Percentiles rank a stretch among this genome's conserved stretches.
phyloP scores from a whole-genome alignment of 2,329 filamentous ascomycete species.

The Xylaria sp. region DNA sequence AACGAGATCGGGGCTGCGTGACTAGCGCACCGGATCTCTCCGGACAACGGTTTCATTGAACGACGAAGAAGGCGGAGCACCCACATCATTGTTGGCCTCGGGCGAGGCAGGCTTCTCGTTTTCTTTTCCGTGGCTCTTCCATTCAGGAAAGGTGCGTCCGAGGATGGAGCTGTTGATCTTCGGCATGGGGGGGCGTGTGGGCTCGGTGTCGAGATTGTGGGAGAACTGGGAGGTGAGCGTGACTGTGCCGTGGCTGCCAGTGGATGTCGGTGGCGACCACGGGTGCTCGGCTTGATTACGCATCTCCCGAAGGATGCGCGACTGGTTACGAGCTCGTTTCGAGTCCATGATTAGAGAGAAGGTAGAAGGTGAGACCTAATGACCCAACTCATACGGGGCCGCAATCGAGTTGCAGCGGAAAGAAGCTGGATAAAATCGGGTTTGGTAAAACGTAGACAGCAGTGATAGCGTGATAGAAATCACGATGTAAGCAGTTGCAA shows the following conservation, averaged over 20 bases:
- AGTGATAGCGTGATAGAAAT: neutral
- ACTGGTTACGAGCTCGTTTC: constrained; percentile 28
- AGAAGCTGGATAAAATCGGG: constrained; percentile 1
- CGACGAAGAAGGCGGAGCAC: constrained; percentile 1
- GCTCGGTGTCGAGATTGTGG: constrained; percentile 49
- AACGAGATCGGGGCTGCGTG: constrained; percentile 11
- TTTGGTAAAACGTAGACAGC: neutral
- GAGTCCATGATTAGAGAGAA: constrained; percentile 23
- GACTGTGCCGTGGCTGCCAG: constrained; percentile 52
- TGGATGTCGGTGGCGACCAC: constrained; percentile 54
- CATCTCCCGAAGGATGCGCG: constrained; percentile 35
- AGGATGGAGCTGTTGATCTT: constrained; percentile 34
- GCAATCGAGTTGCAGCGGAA: constrained; percentile 2
- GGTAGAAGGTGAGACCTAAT: constrained; percentile 6
- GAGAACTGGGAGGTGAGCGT: constrained; percentile 52
- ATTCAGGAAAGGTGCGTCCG: constrained; percentile 49
- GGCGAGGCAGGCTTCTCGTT: constrained; percentile 33
- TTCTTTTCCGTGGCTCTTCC: constrained; percentile 31
- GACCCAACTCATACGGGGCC: constrained; percentile 14
- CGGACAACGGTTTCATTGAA: constrained; percentile 8
- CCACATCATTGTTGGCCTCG: constrained; percentile 25
- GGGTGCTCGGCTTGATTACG: constrained; percentile 43
- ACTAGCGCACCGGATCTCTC: constrained; percentile 14
- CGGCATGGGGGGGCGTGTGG: constrained; percentile 37
- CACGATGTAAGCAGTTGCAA: constrained; percentile 11